phyloP scores from a whole-genome alignment of 2,329 filamentous ascomycete species.

The Beauveria pseudobassiana region DNA sequence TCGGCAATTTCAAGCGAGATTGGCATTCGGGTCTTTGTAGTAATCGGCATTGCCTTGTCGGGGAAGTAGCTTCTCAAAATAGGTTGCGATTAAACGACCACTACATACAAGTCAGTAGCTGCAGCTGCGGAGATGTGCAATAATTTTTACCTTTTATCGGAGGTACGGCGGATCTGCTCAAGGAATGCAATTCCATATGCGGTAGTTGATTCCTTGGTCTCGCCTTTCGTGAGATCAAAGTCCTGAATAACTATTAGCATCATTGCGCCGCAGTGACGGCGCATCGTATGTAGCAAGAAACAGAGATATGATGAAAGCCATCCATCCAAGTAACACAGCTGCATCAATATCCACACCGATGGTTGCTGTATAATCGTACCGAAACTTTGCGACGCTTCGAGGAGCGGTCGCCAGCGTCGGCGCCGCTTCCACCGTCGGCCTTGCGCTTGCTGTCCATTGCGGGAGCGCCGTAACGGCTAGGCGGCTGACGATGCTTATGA shows the following conservation, averaged over 20 bases:
- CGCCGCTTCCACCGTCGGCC: conserved; percentile 37
- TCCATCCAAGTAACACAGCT: not conserved
- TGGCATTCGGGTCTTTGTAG: conserved; percentile 71
- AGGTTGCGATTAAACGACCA: conserved; percentile 65
- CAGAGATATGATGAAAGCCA: not conserved
- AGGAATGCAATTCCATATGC: conserved; percentile 66
- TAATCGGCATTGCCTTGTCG: conserved; percentile 62
- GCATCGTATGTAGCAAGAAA: not conserved
- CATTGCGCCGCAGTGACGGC: not conserved
- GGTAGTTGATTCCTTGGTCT: conserved; percentile 62
- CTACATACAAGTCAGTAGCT: conserved; percentile 31
- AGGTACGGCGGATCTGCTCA: conserved; percentile 65
- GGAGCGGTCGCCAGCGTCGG: conserved; percentile 44
- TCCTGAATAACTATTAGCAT: conserved; percentile 19
- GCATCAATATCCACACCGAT: not conserved
- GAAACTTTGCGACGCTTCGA: conserved; percentile 48
- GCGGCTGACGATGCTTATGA: not conserved
- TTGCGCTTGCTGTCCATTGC: conserved; percentile 53
- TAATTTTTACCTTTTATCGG: conserved; percentile 68
- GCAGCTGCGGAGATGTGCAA: conserved; percentile 2
- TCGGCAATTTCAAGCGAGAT: conserved; percentile 73
- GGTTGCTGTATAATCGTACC: conserved; percentile 27
- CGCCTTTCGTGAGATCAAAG: conserved; percentile 46
- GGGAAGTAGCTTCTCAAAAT: conserved; percentile 66
- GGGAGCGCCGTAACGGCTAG: conserved; percentile 2